Percentiles rank a stretch among this genome's conserved stretches.
These are phyloP conservation scores for Flaveria robusta DNA, from an alignment of 129 eudicot species.

Conservation along the genomic window DNA sequence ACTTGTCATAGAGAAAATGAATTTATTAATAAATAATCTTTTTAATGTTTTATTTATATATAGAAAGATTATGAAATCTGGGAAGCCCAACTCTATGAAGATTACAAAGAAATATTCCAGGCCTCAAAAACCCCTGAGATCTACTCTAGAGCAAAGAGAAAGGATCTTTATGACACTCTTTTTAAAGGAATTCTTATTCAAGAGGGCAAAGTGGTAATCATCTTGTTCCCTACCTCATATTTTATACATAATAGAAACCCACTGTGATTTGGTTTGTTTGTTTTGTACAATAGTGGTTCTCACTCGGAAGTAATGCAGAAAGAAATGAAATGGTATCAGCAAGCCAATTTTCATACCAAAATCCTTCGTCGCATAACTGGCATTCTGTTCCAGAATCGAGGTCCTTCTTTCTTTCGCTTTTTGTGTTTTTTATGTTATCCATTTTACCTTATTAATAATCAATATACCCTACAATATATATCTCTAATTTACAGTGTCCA, in stretches of 20 bases:
- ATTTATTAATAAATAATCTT: not conserved
- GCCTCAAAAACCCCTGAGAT: not conserved
- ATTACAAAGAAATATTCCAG: not conserved
- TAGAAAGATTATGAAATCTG: not conserved
- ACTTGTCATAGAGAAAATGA: not conserved
- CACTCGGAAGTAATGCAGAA: not conserved
- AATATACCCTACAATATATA: no score
- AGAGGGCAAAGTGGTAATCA: not conserved
- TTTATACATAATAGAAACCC: not conserved
- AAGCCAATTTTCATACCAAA: constrained; percentile 4
- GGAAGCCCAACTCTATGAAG: not conserved
- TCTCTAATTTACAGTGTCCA: no score
- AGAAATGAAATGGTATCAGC: constrained; percentile 9
- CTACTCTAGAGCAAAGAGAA: not conserved
- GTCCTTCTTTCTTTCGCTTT: not conserved
- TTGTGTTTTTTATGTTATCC: not conserved
- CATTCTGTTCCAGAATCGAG: not conserved
- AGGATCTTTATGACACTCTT: not conserved
- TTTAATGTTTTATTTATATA: not conserved
- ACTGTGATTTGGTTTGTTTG: not conserved
- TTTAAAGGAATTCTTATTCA: not conserved
- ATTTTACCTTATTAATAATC: no score
- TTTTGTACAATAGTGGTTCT: not conserved
- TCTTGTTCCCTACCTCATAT: not conserved
- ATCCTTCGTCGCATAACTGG: not conserved